Evolutionary conservation across 345 rosid genomes (phyloP), one percentile per base, ranked within the genome.

Genomic region (Eucalyptus rudis): DNA sequence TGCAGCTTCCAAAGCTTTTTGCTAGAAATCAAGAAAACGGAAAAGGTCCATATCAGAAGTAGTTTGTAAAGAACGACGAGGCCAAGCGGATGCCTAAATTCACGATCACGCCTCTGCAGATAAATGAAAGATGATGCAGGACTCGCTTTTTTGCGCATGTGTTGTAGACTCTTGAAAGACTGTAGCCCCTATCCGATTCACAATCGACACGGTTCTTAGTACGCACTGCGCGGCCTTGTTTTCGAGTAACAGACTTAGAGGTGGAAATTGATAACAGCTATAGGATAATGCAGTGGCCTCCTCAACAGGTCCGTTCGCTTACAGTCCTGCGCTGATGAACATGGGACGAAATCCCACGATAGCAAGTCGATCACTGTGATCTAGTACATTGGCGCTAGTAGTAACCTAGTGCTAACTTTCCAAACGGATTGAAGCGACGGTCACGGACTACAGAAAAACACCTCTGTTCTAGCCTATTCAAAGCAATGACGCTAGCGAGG

Each of bases 1-100:
- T 40, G 98, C 99, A 54, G 98, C 97, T 44, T 97, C 99, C 92
- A 97, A 89, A 59, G 99, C 99, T 89, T 96, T 97, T 97, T 96
- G 98, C 99, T 97, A 94, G 66, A 91, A 89, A 83, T 50, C 22
- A 87, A 87, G 51, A 29, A 36, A 71, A 87, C 13, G 36, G 87
- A 58, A 49, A 86, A 43, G 33, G 47, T 33, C 86, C n/a, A 58
- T 44, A 54, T 27, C 43, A 25, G 58, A 87, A 89, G 40, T 86
- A 87, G 68, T 25, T 22, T 17, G 17, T 11, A 49, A 40, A 86
- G 36, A 56, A 20, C 16, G 27, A 22, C 44, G 40, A 49, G 25
- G n/a, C 62, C 81, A 45, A 45, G 8, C 31, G 4, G 51, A 49
- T 88, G 66, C 44, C 15, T 40, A 40, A 40, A 76, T 20, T 40